Evolutionary conservation across 2,329 filamentous ascomycete genomes (phyloP), one percentile per base, ranked within the genome.

Genomic region (Lecanosticta acicola): DNA sequence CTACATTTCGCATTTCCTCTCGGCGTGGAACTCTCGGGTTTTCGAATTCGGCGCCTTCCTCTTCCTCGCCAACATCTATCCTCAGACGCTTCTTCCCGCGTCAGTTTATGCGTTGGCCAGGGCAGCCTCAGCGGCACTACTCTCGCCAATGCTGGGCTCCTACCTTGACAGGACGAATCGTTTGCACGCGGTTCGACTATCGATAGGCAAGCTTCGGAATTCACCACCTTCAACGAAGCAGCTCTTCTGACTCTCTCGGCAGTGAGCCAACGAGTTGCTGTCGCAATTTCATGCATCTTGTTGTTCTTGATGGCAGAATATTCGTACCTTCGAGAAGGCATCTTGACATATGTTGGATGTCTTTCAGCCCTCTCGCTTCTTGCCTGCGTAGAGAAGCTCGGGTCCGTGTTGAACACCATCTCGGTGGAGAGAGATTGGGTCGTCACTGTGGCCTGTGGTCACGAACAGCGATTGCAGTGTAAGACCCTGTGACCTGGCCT

Each of bases 361-460:
- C 60, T 72, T 48, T 53, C 55, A 2, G 21, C 59, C 2, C 59
- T 69, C n/a, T 71, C 76, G 0, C 14, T 78, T 0, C 66, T 87
- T 36, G 81, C 82, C 0, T 85, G 83, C 45, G 58, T 83, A 1
- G 85, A 89, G 65, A 89, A 88, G 61, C 64, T 87, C 7, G 73
- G 71, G 11, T 73, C 80, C 1, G 72, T 82, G 4, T 73, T 80
- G 61, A 88, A 87, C 59, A 71, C 78, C 0, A 77, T 88, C 1
- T 72, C 84, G 0, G 74, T 89, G 0, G 85, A 88, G 62, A 71
- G 80, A 57, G 85, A 89, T 56, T 87, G 84, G 84, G 66, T 71
- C 32, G 69, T 79, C 3, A 71, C 79, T 0, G 68, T 79, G 5
- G 70, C 75, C 1, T 66, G 69, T 18, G 62, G 61, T 9, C 57